A percentile compares a stretch with the other conserved stretches of the same genome.
Evolutionary conservation across 2,329 filamentous ascomycete species (phyloP).

Genomic region (Talaromyces sp.): DNA sequence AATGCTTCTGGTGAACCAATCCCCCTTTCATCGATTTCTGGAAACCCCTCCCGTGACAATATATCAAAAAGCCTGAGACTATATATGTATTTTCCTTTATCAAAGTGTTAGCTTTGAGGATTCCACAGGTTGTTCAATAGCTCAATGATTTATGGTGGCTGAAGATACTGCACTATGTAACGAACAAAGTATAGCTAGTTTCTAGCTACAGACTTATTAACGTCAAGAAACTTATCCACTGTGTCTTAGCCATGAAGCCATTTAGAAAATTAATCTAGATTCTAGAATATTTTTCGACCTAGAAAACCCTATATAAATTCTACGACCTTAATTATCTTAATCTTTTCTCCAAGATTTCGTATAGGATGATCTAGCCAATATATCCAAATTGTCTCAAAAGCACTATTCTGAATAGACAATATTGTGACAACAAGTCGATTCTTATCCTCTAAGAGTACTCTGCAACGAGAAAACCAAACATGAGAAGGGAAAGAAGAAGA

Average conservation of each 20-base stretch:
- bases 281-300: background rate
- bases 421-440: too few relatives aligned
- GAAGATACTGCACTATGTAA: background rate
- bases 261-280: background rate
- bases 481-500: too few relatives aligned
- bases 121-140: conserved; percentile 2
- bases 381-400: background rate
- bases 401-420: too few relatives aligned
- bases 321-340: conserved; percentile 1
- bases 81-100: background rate
- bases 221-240: background rate
- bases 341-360: conserved; percentile 1
- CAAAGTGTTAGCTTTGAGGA: background rate
- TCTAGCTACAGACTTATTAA: background rate
- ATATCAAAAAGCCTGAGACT: background rate
- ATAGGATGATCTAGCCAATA: background rate
- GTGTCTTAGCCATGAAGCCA: background rate
- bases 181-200: background rate
- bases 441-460: too few relatives aligned
- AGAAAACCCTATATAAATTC: conserved; percentile 7
- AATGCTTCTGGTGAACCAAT: background rate
- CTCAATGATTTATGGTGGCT: conserved; percentile 3
- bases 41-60: background rate
- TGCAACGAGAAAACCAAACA: too few relatives aligned
- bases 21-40: background rate